Evolutionary conservation across 2,329 filamentous ascomycete genomes (phyloP).

Genomic region (Epichloe uncinata): DNA sequence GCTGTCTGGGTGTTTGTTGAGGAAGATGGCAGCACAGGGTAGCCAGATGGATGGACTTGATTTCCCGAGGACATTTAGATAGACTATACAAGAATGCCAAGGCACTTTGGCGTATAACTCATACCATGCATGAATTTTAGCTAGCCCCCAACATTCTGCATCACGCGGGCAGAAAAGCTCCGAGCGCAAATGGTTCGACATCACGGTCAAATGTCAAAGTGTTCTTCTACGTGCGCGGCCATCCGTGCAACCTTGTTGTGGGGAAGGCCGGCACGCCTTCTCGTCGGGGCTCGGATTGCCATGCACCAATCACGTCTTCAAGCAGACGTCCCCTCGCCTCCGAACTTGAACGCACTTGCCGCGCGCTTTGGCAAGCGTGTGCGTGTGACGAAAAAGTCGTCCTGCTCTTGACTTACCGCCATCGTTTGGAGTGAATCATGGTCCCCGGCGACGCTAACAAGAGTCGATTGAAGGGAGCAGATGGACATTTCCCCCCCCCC

Average conservation of each 20-base stretch:
- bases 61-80: too few species aligned
- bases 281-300: neutral
- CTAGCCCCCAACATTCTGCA: neutral
- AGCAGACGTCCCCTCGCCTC: neutral
- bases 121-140: too few species aligned
- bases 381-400: neutral
- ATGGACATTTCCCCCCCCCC: rapidly evolving
- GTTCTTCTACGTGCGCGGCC: neutral
- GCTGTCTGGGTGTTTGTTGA: too few species aligned
- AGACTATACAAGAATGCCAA: too few species aligned
- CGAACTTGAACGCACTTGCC: neutral
- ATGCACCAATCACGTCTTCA: neutral
- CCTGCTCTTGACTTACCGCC: too few species aligned
- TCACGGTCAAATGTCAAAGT: neutral
- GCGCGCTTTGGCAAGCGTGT: neutral
- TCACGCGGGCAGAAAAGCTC: neutral
- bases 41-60: neutral
- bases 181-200: neutral
- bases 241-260: neutral
- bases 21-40: neutral
- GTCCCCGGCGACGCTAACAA: too few species aligned
- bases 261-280: neutral
- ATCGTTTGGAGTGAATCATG: too few species aligned
- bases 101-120: too few species aligned
- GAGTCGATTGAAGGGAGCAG: too few species aligned